These are phyloP conservation scores for Dioscorea dumetorum DNA, from an alignment of 106 monocot genomes.

Conservation along the genomic window DNA sequence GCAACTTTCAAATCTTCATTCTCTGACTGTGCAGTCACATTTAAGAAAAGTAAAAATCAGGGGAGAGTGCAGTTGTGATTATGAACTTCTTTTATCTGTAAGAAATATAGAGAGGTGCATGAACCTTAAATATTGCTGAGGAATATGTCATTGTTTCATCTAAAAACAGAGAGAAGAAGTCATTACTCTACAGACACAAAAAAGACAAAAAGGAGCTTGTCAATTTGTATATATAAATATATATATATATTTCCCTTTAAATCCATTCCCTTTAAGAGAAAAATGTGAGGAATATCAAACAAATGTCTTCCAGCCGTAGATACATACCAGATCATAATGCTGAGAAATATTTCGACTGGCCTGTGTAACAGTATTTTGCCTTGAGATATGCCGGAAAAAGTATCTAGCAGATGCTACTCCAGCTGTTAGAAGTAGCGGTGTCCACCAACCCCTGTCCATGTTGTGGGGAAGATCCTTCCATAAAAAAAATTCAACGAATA, in stretches of 20 bases:
- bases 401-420: constrained; percentile 67
- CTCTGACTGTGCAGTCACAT: constrained; percentile 32
- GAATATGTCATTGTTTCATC: constrained; percentile 98
- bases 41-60: background rate
- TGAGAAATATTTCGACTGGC: constrained; percentile 86
- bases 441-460: constrained; percentile 83
- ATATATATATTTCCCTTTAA: too few relatives aligned
- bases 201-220: background rate
- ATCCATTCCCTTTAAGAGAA: too few relatives aligned
- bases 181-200: constrained; percentile 66
- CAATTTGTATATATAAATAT: too few relatives aligned
- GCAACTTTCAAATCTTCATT: constrained; percentile 81
- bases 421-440: constrained; percentile 77
- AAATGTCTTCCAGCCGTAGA: background rate
- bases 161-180: constrained; percentile 87
- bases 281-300: too few relatives aligned
- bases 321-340: constrained; percentile 90
- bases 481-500: background rate
- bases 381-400: constrained; percentile 66
- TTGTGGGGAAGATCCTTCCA: background rate
- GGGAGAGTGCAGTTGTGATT: background rate
- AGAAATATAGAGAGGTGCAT: background rate
- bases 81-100: background rate
- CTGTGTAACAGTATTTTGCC: constrained; percentile 70
- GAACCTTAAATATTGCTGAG: constrained; percentile 84